phyloP scores from a whole-genome alignment of 768 basidiomycete genomes.

The Serendipita vermifera region DNA sequence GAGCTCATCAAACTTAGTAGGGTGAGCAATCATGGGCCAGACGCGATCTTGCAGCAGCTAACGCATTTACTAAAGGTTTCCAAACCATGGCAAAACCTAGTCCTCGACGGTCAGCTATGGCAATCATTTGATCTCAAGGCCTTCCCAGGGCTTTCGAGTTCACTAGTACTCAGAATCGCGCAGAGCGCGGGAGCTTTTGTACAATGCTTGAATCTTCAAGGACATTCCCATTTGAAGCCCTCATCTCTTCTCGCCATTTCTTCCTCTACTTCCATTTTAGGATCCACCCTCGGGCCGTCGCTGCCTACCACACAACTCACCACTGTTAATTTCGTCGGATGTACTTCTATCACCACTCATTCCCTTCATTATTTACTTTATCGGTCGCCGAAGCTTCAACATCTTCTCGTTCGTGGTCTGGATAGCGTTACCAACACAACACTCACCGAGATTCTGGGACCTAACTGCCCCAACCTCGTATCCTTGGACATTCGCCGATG shows the following conservation, averaged over 20 bases:
- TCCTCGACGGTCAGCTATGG: constrained; percentile 87
- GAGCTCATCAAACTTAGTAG: constrained; percentile 69
- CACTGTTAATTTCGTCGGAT: constrained; percentile 57
- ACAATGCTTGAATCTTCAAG: constrained; percentile 45
- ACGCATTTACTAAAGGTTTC: constrained; percentile 43
- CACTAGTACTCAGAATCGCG: constrained; percentile 41
- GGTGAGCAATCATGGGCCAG: constrained; percentile 33
- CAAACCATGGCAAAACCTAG: constrained; percentile 57
- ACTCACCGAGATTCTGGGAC: constrained; percentile 45
- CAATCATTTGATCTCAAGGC: constrained; percentile 43
- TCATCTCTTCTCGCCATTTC: constrained; percentile 35
- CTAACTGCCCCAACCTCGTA: constrained; percentile 41
- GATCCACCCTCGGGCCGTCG: background rate
- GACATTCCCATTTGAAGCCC: constrained; percentile 41
- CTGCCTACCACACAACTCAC: constrained; percentile 47
- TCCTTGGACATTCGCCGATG: constrained; percentile 64
- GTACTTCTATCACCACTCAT: constrained; percentile 46
- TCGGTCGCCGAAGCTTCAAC: constrained; percentile 45
- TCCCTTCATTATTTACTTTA: constrained; percentile 59
- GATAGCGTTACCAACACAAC: constrained; percentile 58
- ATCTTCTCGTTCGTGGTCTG: constrained; percentile 55
- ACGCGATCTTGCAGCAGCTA: constrained; percentile 8
- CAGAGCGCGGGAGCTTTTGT: constrained; percentile 51
- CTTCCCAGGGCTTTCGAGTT: constrained; percentile 40
- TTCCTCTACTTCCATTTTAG: background rate